These are phyloP conservation scores for Clarireedia hainanense DNA, from an alignment of 2,329 filamentous ascomycete genomes.

Conservation along the genomic window DNA sequence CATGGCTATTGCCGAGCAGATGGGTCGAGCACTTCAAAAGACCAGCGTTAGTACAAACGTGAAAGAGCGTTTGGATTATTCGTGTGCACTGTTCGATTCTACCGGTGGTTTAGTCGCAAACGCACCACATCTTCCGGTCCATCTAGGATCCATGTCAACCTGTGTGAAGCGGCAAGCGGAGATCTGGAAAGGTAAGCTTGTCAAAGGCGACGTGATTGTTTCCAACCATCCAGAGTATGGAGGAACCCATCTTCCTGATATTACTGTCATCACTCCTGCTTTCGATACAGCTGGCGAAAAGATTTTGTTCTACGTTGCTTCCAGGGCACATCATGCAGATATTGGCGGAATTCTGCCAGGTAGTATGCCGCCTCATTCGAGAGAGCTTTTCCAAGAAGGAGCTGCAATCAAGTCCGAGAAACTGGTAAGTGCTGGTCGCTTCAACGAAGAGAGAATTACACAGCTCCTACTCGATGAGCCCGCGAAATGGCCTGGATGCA, in stretches of 20 bases:
- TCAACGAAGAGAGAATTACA: constrained; percentile 69
- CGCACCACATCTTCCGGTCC: constrained; percentile 72
- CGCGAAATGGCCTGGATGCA: constrained; percentile 66
- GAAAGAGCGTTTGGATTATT: constrained; percentile 76
- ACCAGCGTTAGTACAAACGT: constrained; percentile 75
- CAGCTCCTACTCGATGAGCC: constrained; percentile 67
- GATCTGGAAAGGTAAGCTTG: constrained; percentile 72
- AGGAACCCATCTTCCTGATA: constrained; percentile 76
- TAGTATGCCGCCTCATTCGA: constrained; percentile 72
- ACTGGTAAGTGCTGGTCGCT: constrained; percentile 67
- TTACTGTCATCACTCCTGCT: constrained; percentile 73
- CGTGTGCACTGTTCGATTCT: constrained; percentile 72
- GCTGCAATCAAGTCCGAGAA: constrained; percentile 59
- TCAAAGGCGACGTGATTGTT: constrained; percentile 73
- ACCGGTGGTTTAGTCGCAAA: constrained; percentile 72
- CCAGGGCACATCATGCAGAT: constrained; percentile 66
- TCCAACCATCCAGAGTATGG: constrained; percentile 81
- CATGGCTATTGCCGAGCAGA: constrained; percentile 81
- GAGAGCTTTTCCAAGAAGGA: constrained; percentile 57
- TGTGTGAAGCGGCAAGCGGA: constrained; percentile 71
- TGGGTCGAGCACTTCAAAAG: constrained; percentile 72
- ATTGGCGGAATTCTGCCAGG: constrained; percentile 78
- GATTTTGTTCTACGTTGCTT: constrained; percentile 24
- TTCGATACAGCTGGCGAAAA: constrained; percentile 55
- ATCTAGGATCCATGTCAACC: constrained; percentile 79